phyloP scores from a whole-genome alignment of 2,329 filamentous ascomycete species.

The Metarhizium brunneum region DNA sequence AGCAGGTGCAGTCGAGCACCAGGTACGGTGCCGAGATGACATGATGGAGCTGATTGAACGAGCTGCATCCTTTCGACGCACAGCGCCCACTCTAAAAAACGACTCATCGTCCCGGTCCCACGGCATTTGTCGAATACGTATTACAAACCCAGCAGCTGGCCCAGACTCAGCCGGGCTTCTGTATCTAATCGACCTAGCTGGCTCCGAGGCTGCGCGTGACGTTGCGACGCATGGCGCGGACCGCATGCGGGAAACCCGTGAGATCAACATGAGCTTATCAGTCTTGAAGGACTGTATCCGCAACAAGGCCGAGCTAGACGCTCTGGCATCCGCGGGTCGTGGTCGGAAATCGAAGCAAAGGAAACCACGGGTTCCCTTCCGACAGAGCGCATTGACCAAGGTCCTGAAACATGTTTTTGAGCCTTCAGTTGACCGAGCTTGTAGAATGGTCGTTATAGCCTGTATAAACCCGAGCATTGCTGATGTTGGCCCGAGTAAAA shows the following conservation, averaged over 20 bases:
- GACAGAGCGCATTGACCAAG: no score
- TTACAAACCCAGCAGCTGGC: constrained; percentile 21
- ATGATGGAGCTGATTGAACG: constrained; percentile 20
- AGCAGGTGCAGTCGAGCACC: not conserved
- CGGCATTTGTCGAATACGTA: constrained; percentile 36
- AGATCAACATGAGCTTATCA: constrained; percentile 40
- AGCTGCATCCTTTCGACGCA: constrained; percentile 29
- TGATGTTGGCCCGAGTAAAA: no score
- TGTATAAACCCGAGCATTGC: no score
- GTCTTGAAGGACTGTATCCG: constrained; percentile 44
- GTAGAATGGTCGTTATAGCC: no score
- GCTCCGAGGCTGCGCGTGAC: constrained; percentile 38
- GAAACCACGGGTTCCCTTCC: no score
- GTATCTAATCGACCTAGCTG: constrained; percentile 38
- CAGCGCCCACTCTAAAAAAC: constrained; percentile 35
- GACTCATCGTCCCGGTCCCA: constrained; percentile 39
- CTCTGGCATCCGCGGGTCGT: not conserved
- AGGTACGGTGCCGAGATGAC: not conserved
- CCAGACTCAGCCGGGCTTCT: constrained; percentile 30
- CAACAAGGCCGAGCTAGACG: constrained; percentile 28
- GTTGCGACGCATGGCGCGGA: constrained; percentile 26
- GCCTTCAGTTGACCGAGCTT: no score
- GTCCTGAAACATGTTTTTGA: no score
- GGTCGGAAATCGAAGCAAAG: no score
- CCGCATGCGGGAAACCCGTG: constrained; percentile 35